Evolutionary conservation across 1,284 basidiomycete species (phyloP).

Genomic region (Ustilago sp.): DNA sequence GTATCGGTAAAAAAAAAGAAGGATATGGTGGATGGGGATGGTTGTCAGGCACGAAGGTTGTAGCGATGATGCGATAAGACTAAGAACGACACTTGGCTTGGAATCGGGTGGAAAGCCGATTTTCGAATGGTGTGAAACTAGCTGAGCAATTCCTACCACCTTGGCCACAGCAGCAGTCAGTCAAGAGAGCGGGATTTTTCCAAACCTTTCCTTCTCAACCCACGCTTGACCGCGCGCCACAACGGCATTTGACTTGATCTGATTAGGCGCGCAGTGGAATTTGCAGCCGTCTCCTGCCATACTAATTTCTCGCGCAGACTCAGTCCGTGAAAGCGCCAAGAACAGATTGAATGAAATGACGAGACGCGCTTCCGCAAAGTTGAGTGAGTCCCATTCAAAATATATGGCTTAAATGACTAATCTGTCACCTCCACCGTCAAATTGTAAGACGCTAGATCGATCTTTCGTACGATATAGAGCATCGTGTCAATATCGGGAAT

Average conservation of each 20-base stretch:
- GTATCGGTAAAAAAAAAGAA: not conserved
- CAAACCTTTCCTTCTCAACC: conserved; percentile 1
- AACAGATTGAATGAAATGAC: not conserved
- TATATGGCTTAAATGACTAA: not conserved
- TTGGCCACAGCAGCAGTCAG: not conserved
- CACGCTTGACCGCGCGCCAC: not conserved
- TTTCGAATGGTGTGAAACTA: conserved; percentile 15
- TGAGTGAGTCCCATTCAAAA: not conserved
- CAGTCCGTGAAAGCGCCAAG: not conserved
- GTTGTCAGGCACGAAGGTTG: not conserved
- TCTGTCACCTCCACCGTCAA: conserved; percentile 5
- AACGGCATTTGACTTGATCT: conserved; percentile 8
- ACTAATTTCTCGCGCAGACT: not conserved
- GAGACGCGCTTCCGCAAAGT: not conserved
- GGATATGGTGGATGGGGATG: not conserved
- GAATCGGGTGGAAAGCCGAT: conserved; percentile 25
- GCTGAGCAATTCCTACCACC: not conserved
- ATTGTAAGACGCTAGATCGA: not conserved
- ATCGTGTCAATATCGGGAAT: too few relatives aligned
- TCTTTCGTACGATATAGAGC: not conserved
- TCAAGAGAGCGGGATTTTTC: not conserved
- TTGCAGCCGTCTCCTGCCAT: not conserved
- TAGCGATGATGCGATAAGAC: not conserved
- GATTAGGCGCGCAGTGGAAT: not conserved
- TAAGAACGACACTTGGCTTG: not conserved